A percentile compares a stretch with the other conserved stretches of the same genome.
Conservation (phyloP, 768 basidiomycete genomes). For the Lyophyllum atratum region DNA sequence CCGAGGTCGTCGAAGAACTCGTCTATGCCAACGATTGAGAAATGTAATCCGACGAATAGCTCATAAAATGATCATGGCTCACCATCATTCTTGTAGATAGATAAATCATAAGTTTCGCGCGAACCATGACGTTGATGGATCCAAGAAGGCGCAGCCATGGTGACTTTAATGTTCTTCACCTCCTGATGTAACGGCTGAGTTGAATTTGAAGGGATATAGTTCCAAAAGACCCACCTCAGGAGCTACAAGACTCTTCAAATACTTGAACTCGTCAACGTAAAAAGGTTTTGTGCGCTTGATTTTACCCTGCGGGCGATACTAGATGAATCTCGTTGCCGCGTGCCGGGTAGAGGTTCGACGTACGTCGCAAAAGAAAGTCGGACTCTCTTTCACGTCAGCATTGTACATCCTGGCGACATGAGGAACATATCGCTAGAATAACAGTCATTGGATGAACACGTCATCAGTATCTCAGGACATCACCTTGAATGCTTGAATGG, state of each 20-base stretch:
- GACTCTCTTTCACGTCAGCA: conserved; percentile 34
- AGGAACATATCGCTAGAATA: conserved; percentile 41
- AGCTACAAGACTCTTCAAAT: conserved; percentile 52
- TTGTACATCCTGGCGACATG: conserved; percentile 40
- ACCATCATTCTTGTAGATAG: conserved; percentile 62
- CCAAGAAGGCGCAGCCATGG: conserved; percentile 68
- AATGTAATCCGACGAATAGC: not conserved
- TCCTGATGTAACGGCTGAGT: conserved; percentile 35
- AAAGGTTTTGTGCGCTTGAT: conserved; percentile 60
- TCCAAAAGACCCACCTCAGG: conserved; percentile 41
- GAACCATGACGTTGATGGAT: conserved; percentile 64
- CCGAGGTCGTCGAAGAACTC: conserved; percentile 49
- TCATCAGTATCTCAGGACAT: not conserved
- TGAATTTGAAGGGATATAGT: not conserved
- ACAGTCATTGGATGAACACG: not conserved
- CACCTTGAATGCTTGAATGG: conserved; percentile 51
- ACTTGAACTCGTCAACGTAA: conserved; percentile 61
- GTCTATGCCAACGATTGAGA: conserved; percentile 27
- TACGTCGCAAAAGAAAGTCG: conserved; percentile 44
- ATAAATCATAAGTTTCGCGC: conserved; percentile 50
- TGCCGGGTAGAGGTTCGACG: conserved; percentile 2
- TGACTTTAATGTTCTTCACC: conserved; percentile 65
- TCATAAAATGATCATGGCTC: conserved; percentile 7
- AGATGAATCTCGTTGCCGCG: not conserved
- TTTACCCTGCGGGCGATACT: conserved; percentile 39